These are phyloP conservation scores for Corymbia citriodora DNA, from an alignment of 441 rosid genomes.

Conservation along the genomic window DNA sequence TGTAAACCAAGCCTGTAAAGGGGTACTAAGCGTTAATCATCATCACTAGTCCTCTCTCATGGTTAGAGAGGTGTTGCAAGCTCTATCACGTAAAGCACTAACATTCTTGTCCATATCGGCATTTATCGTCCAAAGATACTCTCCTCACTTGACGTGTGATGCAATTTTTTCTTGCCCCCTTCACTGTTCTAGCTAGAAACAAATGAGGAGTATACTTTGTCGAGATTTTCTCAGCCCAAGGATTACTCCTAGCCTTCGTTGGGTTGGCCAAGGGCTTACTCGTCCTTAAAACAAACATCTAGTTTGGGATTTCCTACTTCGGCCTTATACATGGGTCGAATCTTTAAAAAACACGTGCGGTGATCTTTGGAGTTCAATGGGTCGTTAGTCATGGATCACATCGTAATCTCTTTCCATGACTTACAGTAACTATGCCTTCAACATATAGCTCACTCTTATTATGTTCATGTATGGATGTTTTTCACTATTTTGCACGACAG, in stretches of 20 bases:
- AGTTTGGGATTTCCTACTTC: accelerated
- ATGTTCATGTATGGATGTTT: background rate
- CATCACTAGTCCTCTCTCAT: background rate
- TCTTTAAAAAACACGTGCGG: background rate
- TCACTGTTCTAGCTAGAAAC: background rate
- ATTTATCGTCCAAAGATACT: background rate
- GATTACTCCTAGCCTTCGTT: background rate
- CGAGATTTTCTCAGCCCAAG: background rate
- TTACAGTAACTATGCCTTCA: background rate
- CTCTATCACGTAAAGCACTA: background rate
- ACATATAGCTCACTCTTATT: background rate
- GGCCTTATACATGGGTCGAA: background rate
- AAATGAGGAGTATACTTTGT: background rate
- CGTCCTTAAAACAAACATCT: background rate
- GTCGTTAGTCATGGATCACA: background rate
- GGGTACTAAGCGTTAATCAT: background rate
- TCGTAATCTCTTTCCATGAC: background rate
- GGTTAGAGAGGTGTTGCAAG: background rate
- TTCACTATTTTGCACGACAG: background rate
- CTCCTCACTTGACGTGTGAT: background rate
- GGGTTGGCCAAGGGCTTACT: background rate
- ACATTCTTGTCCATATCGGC: background rate
- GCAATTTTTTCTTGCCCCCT: background rate
- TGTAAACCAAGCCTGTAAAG: background rate
- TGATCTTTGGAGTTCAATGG: background rate